Evolutionary conservation across 176 grass and related monocot species (phyloP), one percentile per base, ranked within the genome.

Genomic region (Leersia perrieri): DNA sequence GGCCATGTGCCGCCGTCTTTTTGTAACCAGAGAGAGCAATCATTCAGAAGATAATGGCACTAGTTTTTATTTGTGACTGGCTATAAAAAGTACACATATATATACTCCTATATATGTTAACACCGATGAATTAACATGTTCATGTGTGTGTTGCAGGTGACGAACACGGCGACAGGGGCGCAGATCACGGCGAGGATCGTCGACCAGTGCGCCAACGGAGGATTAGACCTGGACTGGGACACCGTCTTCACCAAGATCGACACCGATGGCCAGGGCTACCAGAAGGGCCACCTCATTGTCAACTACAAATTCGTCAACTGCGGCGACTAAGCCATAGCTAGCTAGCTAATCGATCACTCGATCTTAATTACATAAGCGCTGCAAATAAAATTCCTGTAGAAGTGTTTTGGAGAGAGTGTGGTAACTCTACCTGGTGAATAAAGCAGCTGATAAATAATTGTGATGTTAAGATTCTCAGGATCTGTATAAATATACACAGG

Each of bases 271-370:
- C 0, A 1, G 2, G 88, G 53, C n/a, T 0, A 27, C 47, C 9
- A 20, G 4, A 35, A 47, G 0, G 89, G 80, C 0, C 79, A 86
- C 57, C 76, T 89, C 62, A 89, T 22, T 32, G 83, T 97, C 27
- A 72, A 89, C 68, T 91, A 91, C 83, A 16, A 91, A 84, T 91
- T 83, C 60, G 88, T 89, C 32, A 6, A 78, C 62, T 88, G 85
- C 27, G 49, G 73, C 11, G 82, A 88, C 66, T 57, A 80, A 26
- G n/a, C n/a, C n/a, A n/a, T 69, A 1, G 53, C 53, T 11, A 11
- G 2, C 45, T 51, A 18, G 1, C 47, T 51, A 51, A 51, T 51
- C 9, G n/a, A 55, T n/a, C 11, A n/a, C 49, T 55, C 22, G n/a
- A n/a, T 25, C 16, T 51, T 11, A 4, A 11, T 12, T 45, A 9